Evolutionary conservation across 208 protist species (phyloP).

Genomic region (Kentomonas sorsogonicus): DNA sequence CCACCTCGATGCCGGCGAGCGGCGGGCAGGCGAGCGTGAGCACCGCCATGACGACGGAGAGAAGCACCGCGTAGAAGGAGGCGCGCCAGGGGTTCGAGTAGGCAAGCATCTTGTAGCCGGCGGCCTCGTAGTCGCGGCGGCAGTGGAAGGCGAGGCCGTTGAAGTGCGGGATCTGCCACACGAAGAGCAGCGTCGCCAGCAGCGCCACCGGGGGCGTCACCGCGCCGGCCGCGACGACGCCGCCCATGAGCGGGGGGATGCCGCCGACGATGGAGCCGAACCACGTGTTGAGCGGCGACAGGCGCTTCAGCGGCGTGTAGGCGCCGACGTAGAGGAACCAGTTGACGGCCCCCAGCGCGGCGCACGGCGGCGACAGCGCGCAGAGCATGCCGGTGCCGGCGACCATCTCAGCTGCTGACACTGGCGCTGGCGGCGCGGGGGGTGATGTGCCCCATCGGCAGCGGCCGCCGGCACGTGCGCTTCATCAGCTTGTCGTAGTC

Average conservation of each 20-base stretch:
- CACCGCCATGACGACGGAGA: slow-evolving; percentile 64
- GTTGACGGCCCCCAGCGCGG: slow-evolving; percentile 68
- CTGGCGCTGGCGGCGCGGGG: slow-evolving; percentile 22
- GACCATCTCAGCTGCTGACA: slow-evolving; percentile 48
- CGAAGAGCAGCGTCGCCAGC: slow-evolving; percentile 71
- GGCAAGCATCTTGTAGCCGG: slow-evolving; percentile 89
- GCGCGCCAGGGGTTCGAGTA: slow-evolving; percentile 80
- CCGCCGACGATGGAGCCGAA: slow-evolving; percentile 90
- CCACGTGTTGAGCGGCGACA: slow-evolving; percentile 86
- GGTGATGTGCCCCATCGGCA: slow-evolving; percentile 73
- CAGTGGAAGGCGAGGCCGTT: slow-evolving; percentile 86
- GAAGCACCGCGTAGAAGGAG: slow-evolving; percentile 80
- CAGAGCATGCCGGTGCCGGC: slow-evolving; percentile 70
- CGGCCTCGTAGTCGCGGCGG: slow-evolving; percentile 83
- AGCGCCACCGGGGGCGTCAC: slow-evolving; percentile 54
- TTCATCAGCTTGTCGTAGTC: slow-evolving; percentile 86
- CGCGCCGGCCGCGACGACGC: slow-evolving; percentile 48
- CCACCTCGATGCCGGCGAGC: slow-evolving; percentile 38
- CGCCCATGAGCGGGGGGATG: slow-evolving; percentile 87
- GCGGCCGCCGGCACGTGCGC: slow-evolving; percentile 79
- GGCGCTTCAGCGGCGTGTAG: slow-evolving; percentile 89
- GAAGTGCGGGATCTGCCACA: slow-evolving; percentile 93
- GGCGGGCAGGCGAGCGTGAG: slow-evolving; percentile 50
- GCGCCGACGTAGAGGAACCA: slow-evolving; percentile 83
- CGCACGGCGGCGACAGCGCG: slow-evolving; percentile 42